A percentile compares a stretch with the other conserved stretches of the same genome.
These are phyloP conservation scores for Candida boleticola DNA, from an alignment of 805 yeast genomes.

Conservation along the genomic window DNA sequence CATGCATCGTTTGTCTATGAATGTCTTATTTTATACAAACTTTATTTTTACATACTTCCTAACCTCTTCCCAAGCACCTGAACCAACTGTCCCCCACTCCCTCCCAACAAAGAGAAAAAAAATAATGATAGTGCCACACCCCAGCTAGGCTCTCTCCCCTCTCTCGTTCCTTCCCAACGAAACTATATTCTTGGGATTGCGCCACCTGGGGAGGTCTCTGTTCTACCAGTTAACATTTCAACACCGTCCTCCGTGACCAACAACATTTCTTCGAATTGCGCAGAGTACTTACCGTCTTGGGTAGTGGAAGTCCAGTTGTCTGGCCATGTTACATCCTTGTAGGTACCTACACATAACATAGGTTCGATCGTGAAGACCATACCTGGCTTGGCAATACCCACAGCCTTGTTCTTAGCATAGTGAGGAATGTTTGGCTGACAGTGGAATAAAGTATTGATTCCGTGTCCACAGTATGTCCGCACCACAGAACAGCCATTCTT, in stretches of 20 bases:
- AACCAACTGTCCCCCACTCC: no score
- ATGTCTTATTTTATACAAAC: no score
- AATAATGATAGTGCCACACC: no score
- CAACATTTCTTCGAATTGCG: constrained; percentile 94
- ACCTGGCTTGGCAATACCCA: constrained; percentile 93
- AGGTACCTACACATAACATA: constrained; percentile 85
- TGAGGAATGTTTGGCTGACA: constrained; percentile 92
- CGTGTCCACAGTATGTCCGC: constrained; percentile 91
- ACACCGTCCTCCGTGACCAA: constrained; percentile 91
- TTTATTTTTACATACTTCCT: no score
- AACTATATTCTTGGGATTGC: constrained; percentile 53
- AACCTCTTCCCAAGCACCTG: no score
- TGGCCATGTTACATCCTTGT: constrained; percentile 87
- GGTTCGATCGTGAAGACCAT: constrained; percentile 98
- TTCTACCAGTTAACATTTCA: constrained; percentile 84
- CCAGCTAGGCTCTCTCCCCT: no score
- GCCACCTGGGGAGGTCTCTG: constrained; percentile 86
- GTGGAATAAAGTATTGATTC: constrained; percentile 84
- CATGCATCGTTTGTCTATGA: no score
- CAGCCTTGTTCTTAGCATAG: constrained; percentile 87
- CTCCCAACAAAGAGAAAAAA: no score
- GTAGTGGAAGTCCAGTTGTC: constrained; percentile 97
- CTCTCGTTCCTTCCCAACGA: no score
- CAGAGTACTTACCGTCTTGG: constrained; percentile 83
- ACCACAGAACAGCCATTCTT: constrained; percentile 82